Evolutionary conservation across 1,139 yeast genomes (phyloP), one percentile per base, ranked within the genome.

Genomic region (Pneumocystis carinii): DNA sequence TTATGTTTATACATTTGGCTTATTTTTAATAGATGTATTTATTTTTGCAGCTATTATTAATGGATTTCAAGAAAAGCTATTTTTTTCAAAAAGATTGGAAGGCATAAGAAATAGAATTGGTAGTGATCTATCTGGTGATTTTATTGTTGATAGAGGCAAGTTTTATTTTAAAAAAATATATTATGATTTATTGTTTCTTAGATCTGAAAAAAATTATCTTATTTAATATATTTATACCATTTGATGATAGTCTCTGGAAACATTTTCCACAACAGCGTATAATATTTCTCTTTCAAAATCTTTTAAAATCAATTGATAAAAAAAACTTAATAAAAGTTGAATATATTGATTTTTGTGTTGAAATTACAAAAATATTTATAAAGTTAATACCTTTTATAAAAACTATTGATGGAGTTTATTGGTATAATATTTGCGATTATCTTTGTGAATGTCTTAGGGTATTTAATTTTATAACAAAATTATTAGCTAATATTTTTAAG

Each of bases 101-200:
- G 77, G 84, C 66, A 68, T 81, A n/a, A 79, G 89, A 66, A 85
- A 83, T 67, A 78, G 77, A 66, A 75, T 81, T n/a, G 82, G 84
- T 12, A 83, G 90, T 1, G 90, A 85, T 67, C 72, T 86, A 38
- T 80, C 77, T 1, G 70, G 74, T 1, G 79, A 79, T 4, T 15
- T 38, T 37, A 76, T 83, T 14, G 64, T 78, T 6, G 64, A 70
- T 1, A 71, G 70, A 1, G 86, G 86, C 14, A 24, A 24, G 24
- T 48, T 48, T 12, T 48, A 24, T 48, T 12, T 48, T 12, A 1
- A 7, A 24, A 32, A 24, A 48, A 24, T 19, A 48, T 48, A 24
- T 24, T 24, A 24, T 24, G 15, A 48, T 24, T 48, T 24, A 48
- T 48, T 48, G 27, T 48, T 48, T 42, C 12, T 48, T 48, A 48